Base-by-base conservation (phyloP, 208 protist species). In the Acanthamoeba lenticulata region DNA sequence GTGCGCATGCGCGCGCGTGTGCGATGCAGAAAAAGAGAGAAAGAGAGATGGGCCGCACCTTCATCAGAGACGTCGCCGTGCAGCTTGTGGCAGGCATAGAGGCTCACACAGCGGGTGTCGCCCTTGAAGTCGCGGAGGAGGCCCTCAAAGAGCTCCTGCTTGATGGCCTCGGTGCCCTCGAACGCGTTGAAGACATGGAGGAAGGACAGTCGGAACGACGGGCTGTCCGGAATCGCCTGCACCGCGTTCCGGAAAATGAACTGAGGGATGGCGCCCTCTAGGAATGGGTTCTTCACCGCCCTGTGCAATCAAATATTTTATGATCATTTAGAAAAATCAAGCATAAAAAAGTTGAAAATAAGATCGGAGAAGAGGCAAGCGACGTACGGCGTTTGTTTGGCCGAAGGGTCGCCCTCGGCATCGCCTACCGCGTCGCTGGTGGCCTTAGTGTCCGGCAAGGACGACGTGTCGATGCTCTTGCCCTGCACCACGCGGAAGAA, bases 231-330 rank as follows among this genome's bases (percentile, higher is more conserved):
- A 29, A 72, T 65, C 19, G 85, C 55, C 47, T 88, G 52, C 15
- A 62, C 29, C 15, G 55, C 85, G 57, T 72, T 91, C 6, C 57
- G 47, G n/a, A 67, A 91, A 21, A 91, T 72, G 38, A 91, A 42
- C 29, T 2, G 42, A 11, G 85, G 85, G 24, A 91, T 72, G 55
- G 85, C 85, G 36, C 85, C 85, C 36, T 62, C 55, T 32, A 91
- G 45, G 27, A 91, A 89, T 42, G 79, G 79, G 36, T 89, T 89
- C n/a, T n/a, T 17, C 42, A 11, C 5, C 7, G 27, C 57, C 19
- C 24, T 60, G 34, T 19, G 27, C 24, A 19, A 45, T 29, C 36
- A 79, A 7, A 55, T 1, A 55, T 55, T 24, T 24, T 19, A 19
- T 19, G 15, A 17, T 17, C 45, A 15, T 17, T 52, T 5, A 52